phyloP scores from a whole-genome alignment of 257 asterid species.

The Capsicum pubescens region DNA sequence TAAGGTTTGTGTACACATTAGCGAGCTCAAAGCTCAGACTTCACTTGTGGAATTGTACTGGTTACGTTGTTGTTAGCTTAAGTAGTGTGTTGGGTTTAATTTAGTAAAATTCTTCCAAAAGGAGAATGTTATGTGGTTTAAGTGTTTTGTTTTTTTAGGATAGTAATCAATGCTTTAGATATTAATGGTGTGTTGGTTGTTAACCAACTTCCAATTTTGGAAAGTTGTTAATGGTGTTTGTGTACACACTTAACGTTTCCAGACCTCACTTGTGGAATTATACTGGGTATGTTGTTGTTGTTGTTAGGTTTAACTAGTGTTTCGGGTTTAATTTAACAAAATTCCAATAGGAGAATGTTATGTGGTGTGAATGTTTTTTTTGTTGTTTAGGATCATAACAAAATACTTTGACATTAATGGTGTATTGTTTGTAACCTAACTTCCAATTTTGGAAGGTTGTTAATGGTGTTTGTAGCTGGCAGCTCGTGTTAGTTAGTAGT shows the following conservation, averaged over 20 bases:
- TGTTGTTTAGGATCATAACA: not conserved
- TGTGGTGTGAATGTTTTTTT: not conserved
- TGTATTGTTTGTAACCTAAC: not conserved
- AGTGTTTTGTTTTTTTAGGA: not conserved
- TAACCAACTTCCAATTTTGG: not conserved
- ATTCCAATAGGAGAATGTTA: not conserved
- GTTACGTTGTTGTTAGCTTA: not conserved
- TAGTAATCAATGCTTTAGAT: not conserved
- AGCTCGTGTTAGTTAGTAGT: not conserved
- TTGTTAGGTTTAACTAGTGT: not conserved
- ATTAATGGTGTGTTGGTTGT: not conserved
- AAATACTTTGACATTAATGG: not conserved
- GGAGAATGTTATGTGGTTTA: not conserved
- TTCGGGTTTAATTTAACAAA: not conserved
- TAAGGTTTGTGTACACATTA: not conserved
- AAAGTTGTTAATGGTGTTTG: slow-evolving; percentile 12
- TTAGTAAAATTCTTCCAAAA: not conserved
- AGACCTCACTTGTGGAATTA: too few relatives aligned
- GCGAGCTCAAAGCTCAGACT: too few relatives aligned
- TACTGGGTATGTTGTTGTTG: not conserved
- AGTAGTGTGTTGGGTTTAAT: not conserved
- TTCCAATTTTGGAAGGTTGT: slow-evolving; percentile 25
- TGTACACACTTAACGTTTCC: too few relatives aligned
- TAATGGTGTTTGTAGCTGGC: not conserved
- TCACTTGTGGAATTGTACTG: too few relatives aligned